phyloP scores from a whole-genome alignment of 805 yeast genomes.

The Suhomyces sp. region DNA sequence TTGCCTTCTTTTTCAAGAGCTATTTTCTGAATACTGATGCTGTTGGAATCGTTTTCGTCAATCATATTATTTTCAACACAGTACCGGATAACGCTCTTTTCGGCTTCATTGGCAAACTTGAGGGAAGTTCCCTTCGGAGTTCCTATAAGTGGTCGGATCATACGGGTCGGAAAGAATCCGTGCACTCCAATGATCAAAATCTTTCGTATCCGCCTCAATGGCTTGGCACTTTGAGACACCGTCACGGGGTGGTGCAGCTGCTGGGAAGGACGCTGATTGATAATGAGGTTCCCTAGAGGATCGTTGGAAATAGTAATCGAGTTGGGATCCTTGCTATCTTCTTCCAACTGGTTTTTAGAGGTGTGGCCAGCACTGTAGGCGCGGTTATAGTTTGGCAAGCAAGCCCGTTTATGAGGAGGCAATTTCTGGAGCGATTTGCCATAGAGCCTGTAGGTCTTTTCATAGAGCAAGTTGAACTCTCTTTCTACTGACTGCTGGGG shows the following conservation, averaged over 20 bases:
- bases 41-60: conserved; percentile 28
- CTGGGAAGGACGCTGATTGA: conserved; percentile 22
- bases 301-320: conserved; percentile 40
- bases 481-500: conserved; percentile 20
- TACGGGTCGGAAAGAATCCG: conserved; percentile 89
- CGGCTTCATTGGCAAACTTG: conserved; percentile 89
- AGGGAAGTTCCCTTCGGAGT: conserved; percentile 96
- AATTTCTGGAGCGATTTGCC: conserved; percentile 36
- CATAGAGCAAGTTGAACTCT: conserved; percentile 31
- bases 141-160: conserved; percentile 83
- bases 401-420: conserved; percentile 36
- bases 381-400: conserved; percentile 37
- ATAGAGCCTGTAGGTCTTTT: conserved; percentile 36
- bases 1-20: conserved; percentile 94
- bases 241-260: conserved; percentile 16
- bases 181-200: conserved; percentile 89
- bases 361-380: conserved; percentile 19
- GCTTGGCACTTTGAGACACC: conserved; percentile 25
- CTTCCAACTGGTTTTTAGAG: conserved; percentile 21
- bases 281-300: conserved; percentile 39
- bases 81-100: conserved; percentile 62
- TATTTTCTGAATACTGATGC: conserved; percentile 69
- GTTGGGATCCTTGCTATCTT: conserved; percentile 28
- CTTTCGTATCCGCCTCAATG: conserved; percentile 43
- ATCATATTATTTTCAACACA: conserved; percentile 47